Percentiles rank a stretch among this genome's conserved stretches.
Conservation (phyloP, 257 asterid genomes). For the Agastache rugosa region DNA sequence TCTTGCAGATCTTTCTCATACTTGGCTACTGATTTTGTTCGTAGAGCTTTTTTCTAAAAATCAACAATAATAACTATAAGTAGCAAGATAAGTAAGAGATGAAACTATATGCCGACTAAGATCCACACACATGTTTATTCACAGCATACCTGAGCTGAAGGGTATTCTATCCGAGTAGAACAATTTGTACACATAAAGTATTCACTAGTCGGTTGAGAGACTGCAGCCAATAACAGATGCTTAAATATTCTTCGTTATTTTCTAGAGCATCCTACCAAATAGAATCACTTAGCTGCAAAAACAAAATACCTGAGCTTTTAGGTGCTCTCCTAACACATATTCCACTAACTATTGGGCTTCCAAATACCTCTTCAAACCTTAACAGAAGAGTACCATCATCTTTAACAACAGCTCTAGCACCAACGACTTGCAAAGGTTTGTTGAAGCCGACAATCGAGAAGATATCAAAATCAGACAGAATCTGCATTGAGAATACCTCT, state of each 20-base stretch:
- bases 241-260: conserved; percentile 7
- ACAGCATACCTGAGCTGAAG: conserved; percentile 76
- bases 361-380: conserved; percentile 79
- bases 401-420: conserved; percentile 66
- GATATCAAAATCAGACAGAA: conserved; percentile 85
- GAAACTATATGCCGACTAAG: neutral
- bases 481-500: conserved; percentile 53
- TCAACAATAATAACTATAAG: conserved; percentile 22
- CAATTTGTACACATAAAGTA: conserved; percentile 70
- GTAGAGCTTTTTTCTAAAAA: conserved; percentile 65
- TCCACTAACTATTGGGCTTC: conserved; percentile 91
- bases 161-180: conserved; percentile 63
- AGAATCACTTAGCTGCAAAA: conserved; percentile 3
- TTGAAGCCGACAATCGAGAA: conserved; percentile 90
- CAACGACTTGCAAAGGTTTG: conserved; percentile 85
- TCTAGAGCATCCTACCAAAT: neutral
- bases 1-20: conserved; percentile 85
- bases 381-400: conserved; percentile 65
- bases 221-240: conserved; percentile 49
- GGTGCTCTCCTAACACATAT: conserved; percentile 75
- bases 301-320: conserved; percentile 52
- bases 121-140: neutral
- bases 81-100: conserved; percentile 4
- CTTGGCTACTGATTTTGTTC: conserved; percentile 60
- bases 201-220: conserved; percentile 45